phyloP scores from a whole-genome alignment of 345 rosid species.

The Trapa bicornis region DNA sequence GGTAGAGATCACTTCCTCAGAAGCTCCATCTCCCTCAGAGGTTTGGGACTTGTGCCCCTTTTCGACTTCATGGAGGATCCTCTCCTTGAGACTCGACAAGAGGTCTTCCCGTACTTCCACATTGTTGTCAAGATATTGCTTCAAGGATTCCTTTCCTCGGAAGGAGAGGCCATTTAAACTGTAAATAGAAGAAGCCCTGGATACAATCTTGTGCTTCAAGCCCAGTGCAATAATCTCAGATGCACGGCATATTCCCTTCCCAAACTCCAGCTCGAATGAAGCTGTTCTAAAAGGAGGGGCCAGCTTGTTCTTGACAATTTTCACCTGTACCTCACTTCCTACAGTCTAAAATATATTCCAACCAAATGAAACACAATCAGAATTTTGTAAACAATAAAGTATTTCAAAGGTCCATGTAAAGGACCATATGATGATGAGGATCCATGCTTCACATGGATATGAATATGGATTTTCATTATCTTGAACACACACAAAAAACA shows the following conservation, averaged over 20 bases:
- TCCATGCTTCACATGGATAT: no score
- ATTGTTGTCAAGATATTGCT: conserved; percentile 39
- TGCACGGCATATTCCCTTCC: conserved; percentile 74
- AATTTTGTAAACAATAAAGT: neutral
- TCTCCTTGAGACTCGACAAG: conserved; percentile 43
- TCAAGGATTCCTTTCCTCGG: conserved; percentile 80
- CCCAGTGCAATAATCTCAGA: conserved; percentile 67
- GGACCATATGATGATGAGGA: no score
- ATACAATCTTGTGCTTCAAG: conserved; percentile 56
- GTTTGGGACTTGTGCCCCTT: conserved; percentile 19
- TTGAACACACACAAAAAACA: no score
- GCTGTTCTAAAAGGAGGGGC: conserved; percentile 85
- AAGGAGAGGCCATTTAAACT: conserved; percentile 31
- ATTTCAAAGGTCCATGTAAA: no score
- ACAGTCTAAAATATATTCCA: conserved; percentile 33
- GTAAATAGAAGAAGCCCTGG: conserved; percentile 39
- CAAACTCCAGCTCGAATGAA: conserved; percentile 83
- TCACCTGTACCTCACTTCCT: conserved; percentile 67
- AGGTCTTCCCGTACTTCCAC: conserved; percentile 49
- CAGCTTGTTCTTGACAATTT: conserved; percentile 90
- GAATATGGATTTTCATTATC: no score
- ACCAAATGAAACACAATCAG: neutral
- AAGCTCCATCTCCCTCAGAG: conserved; percentile 20
- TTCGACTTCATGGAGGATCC: conserved; percentile 26
- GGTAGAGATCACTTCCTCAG: conserved; percentile 18